Evolutionary conservation across 2,329 filamentous ascomycete genomes (phyloP), one percentile per base, ranked within the genome.

Genomic region (Lasiodiplodia hormozganensis): DNA sequence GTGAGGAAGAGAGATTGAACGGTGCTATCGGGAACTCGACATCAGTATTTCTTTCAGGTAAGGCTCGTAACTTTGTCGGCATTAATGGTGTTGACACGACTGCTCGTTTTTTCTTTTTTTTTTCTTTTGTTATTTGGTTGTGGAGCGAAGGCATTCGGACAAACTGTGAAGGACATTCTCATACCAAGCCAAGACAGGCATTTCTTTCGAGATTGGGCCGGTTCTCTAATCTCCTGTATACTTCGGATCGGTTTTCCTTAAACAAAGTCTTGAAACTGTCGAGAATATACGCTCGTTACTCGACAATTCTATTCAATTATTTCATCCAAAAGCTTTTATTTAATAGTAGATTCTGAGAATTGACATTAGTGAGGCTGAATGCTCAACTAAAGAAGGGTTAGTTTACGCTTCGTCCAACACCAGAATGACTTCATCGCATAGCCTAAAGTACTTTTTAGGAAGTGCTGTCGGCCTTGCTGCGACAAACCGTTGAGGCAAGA

Each of bases 1-100:
- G 66, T 68, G 8, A 54, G 31, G 43, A 23, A 57, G 47, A 52
- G 25, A 23, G 57, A 47, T 36, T 66, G 62, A 65, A 12, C 8
- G 16, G 18, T 2, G 5, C 16, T 7, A 16, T 40, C 3, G 38
- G 14, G 4, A 28, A 28, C 28, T 40, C 12, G 40, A n/a, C 18
- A 10, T 47, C 18, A 6, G 16, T 7, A n/a, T 1, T 16, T 47
- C 10, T 47, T 47, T 16, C 16, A 47, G 18, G 40, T 6, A 7
- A 7, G 16, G 11, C n/a, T 10, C 18, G 8, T 16, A 7, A 21
- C 1, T 2, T 21, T 21, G 40, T n/a, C 18, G 40, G 18, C 40
- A 12, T n/a, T 47, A n/a, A n/a, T 18, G 40, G 40, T 47, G 40
- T n/a, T n/a, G 40, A 47, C 10, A n/a, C 7, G 16, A 28, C 28